phyloP scores from a whole-genome alignment of 1,139 yeast genomes.

The Taphrina sp. region DNA sequence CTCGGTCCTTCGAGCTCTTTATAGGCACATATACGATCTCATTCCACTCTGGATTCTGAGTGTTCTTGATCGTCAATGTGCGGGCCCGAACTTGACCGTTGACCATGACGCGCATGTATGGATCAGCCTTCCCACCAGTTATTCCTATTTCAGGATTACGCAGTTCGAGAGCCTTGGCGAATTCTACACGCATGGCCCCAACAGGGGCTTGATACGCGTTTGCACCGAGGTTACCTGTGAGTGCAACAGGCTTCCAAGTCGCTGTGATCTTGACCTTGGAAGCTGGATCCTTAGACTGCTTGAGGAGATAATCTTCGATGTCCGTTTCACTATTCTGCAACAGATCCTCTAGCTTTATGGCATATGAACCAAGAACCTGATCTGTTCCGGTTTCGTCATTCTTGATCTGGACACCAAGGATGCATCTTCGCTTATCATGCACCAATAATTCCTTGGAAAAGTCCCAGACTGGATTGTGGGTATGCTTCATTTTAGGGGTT shows the following conservation, averaged over 20 bases:
- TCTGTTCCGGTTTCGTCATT: constrained; percentile 63
- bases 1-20: constrained; percentile 73
- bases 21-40: constrained; percentile 78
- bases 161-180: constrained; percentile 69
- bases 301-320: constrained; percentile 69
- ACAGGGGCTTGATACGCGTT: constrained; percentile 88
- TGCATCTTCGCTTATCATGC: constrained; percentile 67
- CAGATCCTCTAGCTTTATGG: constrained; percentile 59
- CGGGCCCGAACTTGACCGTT: constrained; percentile 76
- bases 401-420: constrained; percentile 63
- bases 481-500: constrained; percentile 60
- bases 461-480: constrained; percentile 68
- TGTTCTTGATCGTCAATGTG: constrained; percentile 66
- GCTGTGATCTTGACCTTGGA: constrained; percentile 56
- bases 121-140: constrained; percentile 85
- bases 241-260: constrained; percentile 81
- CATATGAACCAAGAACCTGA: constrained; percentile 53
- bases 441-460: constrained; percentile 68
- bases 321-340: constrained; percentile 77
- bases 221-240: constrained; percentile 58
- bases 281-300: background rate
- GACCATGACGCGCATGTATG: constrained; percentile 75
- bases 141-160: constrained; percentile 63
- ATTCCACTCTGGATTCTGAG: constrained; percentile 80
- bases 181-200: constrained; percentile 77